These are phyloP conservation scores for Macrophomina tecta DNA, from an alignment of 2,329 filamentous ascomycete species.

Conservation along the genomic window DNA sequence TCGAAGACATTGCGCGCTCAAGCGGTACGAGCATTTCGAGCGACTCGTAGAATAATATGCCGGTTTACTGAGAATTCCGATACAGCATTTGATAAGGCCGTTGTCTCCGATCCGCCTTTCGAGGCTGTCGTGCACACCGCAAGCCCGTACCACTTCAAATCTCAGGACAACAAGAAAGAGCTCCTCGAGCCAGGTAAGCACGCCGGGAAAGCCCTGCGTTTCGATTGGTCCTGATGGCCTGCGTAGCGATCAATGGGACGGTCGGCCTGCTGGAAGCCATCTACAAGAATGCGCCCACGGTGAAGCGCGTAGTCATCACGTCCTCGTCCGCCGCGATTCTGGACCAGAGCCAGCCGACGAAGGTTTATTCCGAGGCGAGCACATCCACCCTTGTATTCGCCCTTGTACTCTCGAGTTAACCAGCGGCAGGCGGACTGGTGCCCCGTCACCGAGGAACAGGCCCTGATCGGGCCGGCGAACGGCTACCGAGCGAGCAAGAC, in stretches of 20 bases:
- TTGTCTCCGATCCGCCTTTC: constrained; percentile 18
- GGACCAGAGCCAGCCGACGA: constrained; percentile 41
- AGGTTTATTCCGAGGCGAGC: too few species aligned
- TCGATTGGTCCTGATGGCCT: too few species aligned
- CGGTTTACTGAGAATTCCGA: constrained; percentile 43
- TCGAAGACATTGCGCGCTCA: constrained; percentile 67
- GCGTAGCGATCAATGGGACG: constrained; percentile 34
- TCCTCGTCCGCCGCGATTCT: constrained; percentile 58
- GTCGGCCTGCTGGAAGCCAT: constrained; percentile 34
- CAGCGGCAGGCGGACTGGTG: constrained; percentile 56
- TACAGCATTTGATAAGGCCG: constrained; percentile 41
- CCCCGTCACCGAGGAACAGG: constrained; percentile 53
- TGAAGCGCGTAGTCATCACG: constrained; percentile 54
- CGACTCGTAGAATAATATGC: too few species aligned
- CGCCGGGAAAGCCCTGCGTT: too few species aligned
- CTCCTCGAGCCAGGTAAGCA: constrained; percentile 28
- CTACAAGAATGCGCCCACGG: constrained; percentile 31
- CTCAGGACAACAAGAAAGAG: constrained; percentile 36
- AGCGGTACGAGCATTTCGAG: too few species aligned
- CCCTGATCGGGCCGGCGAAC: constrained; percentile 36
- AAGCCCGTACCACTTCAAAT: constrained; percentile 27
- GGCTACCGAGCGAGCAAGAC: constrained; percentile 56
- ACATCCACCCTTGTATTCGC: constrained; percentile 46
- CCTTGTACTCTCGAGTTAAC: constrained; percentile 32
- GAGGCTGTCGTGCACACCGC: constrained; percentile 34